A percentile compares a stretch with the other conserved stretches of the same genome.
Evolutionary conservation across 2,329 filamentous ascomycete genomes (phyloP).

Genomic region (Aspergillus viridinutans): DNA sequence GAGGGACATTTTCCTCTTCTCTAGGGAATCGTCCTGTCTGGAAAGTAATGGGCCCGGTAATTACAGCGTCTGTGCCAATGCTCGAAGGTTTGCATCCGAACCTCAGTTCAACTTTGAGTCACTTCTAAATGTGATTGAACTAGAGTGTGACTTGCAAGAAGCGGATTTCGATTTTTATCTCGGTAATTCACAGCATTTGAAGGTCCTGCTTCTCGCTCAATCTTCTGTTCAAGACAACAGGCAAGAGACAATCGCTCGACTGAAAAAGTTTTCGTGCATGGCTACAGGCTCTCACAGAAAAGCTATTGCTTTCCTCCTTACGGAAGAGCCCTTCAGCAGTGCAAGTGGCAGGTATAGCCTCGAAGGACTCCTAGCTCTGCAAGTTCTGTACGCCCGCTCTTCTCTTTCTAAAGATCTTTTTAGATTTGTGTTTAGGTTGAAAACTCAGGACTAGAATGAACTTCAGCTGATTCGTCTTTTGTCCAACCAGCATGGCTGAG

Average conservation of each 20-base stretch:
- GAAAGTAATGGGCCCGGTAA: slow-evolving; percentile 21
- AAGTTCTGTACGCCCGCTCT: slow-evolving; percentile 20
- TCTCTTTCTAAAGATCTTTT: neutral
- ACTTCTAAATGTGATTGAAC: neutral
- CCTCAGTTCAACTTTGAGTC: neutral
- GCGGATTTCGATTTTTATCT: slow-evolving; percentile 19
- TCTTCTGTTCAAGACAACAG: slow-evolving; percentile 13
- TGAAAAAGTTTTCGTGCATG: slow-evolving; percentile 13
- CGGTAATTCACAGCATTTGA: slow-evolving; percentile 4
- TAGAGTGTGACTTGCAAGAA: slow-evolving; percentile 13
- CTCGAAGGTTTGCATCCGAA: slow-evolving; percentile 18
- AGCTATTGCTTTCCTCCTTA: slow-evolving; percentile 21
- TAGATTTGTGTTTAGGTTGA: neutral
- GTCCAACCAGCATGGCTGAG: slow-evolving; percentile 20
- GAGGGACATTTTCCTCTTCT: slow-evolving; percentile 35
- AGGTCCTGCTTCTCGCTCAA: slow-evolving; percentile 18
- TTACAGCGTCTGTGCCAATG: slow-evolving; percentile 8
- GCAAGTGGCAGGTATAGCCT: slow-evolving; percentile 17
- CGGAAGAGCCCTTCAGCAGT: slow-evolving; percentile 15
- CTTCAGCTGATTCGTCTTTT: neutral
- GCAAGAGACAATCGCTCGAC: slow-evolving; percentile 13
- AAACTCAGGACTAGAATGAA: neutral
- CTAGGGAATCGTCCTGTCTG: slow-evolving; percentile 39
- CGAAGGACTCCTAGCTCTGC: slow-evolving; percentile 18
- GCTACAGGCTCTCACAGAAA: slow-evolving; percentile 2